Conservation (phyloP, 768 basidiomycete genomes). For the Russula virescens region DNA sequence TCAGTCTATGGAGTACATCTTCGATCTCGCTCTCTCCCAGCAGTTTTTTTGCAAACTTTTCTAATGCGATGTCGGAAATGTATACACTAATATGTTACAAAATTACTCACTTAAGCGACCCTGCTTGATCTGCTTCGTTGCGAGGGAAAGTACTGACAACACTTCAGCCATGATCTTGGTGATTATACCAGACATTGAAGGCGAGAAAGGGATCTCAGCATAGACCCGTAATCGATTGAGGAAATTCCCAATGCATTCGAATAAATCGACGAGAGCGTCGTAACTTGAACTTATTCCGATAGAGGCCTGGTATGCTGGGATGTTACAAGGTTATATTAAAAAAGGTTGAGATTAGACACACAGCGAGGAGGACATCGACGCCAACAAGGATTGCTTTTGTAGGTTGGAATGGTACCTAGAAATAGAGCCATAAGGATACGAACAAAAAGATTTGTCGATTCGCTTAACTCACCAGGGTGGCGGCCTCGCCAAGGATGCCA, state of each 20-base stretch:
- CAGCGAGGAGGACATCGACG: not conserved
- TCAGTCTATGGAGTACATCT: too few species aligned
- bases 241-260: not conserved
- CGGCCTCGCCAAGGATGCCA: not conserved
- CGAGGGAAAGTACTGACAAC: not conserved
- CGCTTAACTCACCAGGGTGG: not conserved
- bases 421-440: not conserved
- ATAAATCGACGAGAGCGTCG: not conserved
- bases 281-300: not conserved
- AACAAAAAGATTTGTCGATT: too few species aligned
- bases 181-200: not conserved
- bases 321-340: not conserved
- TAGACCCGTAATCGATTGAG: not conserved
- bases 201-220: not conserved
- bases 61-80: slow-evolving; percentile 11
- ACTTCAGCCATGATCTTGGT: not conserved
- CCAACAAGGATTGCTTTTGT: not conserved
- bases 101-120: not conserved
- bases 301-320: not conserved
- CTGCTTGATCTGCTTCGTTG: not conserved
- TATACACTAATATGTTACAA: too few species aligned
- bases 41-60: not conserved
- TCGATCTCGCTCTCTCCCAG: not conserved
- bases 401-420: not conserved
- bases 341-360: not conserved